Percentiles rank a stretch among this genome's conserved stretches.
phyloP scores from a whole-genome alignment of 768 basidiomycete genomes.

The Nidularia pulvinata region DNA sequence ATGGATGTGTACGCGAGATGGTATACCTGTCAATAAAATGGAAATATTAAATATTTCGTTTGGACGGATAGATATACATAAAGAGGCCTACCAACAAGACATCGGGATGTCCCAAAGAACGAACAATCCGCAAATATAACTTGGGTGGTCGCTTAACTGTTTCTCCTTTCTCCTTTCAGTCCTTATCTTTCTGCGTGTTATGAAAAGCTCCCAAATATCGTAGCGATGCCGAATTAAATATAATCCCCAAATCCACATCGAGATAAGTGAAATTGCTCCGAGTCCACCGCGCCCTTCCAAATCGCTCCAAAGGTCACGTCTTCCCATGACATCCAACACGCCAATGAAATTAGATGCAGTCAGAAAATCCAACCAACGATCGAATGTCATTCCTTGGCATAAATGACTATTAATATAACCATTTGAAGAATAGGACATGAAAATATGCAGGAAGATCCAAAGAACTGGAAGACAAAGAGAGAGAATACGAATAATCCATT shows the following conservation, averaged over 20 bases:
- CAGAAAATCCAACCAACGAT: constrained; percentile 9
- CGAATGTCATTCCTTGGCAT: constrained; percentile 8
- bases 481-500: constrained; percentile 5
- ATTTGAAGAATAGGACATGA: constrained; percentile 9
- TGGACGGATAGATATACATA: no score
- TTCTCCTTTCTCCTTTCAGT: no score
- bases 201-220: constrained; percentile 3
- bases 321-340: constrained; percentile 14
- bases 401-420: constrained; percentile 10
- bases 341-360: constrained; percentile 13
- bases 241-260: constrained; percentile 12
- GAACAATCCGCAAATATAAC: no score
- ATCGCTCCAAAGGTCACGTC: constrained; percentile 12
- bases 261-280: constrained; percentile 6
- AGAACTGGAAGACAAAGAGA: constrained; percentile 5
- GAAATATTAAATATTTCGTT: neutral
- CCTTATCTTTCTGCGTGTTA: neutral
- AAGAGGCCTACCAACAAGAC: no score
- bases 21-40: constrained; percentile 4
- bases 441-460: constrained; percentile 8
- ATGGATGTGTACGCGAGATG: constrained; percentile 5
- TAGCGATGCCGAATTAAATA: constrained; percentile 10
- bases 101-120: no score
- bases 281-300: constrained; percentile 10
- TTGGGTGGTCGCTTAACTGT: no score